These are phyloP conservation scores for Canavalia ensiformis DNA, from an alignment of 306 rosid species.

Conservation along the genomic window DNA sequence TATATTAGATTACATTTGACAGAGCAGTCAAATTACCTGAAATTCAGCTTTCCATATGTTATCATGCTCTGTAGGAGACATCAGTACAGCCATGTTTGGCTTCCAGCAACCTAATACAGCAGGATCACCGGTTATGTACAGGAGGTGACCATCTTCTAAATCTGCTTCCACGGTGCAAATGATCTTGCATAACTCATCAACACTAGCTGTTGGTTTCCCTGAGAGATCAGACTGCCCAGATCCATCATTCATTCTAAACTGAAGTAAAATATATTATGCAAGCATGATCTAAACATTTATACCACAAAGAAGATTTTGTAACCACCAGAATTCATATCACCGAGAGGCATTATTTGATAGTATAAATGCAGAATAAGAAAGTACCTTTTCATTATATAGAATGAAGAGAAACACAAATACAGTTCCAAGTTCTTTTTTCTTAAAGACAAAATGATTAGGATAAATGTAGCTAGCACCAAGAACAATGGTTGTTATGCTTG, in stretches of 20 bases:
- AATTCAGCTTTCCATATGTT: slow-evolving; percentile 90
- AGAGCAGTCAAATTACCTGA: slow-evolving; percentile 60
- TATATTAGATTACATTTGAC: slow-evolving; percentile 3
- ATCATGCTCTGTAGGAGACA: slow-evolving; percentile 77
- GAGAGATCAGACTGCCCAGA: slow-evolving; percentile 54
- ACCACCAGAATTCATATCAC: not conserved
- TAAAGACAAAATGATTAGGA: not conserved
- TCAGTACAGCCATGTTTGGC: slow-evolving; percentile 73
- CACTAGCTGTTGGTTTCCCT: slow-evolving; percentile 63
- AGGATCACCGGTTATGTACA: slow-evolving; percentile 89
- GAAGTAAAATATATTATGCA: slow-evolving; percentile 33
- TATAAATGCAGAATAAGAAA: slow-evolving; percentile 25
- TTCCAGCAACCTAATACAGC: slow-evolving; percentile 89
- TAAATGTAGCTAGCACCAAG: slow-evolving; percentile 25
- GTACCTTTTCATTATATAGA: slow-evolving; percentile 29
- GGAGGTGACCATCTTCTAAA: slow-evolving; percentile 78
- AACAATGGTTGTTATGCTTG: slow-evolving; percentile 19
- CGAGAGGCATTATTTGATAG: slow-evolving; percentile 32
- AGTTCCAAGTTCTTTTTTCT: not conserved
- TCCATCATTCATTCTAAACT: slow-evolving; percentile 58
- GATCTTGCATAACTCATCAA: slow-evolving; percentile 68
- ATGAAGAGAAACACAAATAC: slow-evolving; percentile 18
- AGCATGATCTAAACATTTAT: slow-evolving; percentile 37
- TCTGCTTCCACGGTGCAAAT: slow-evolving; percentile 87
- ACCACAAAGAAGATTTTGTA: slow-evolving; percentile 29